Percentiles rank a stretch among this genome's conserved stretches.
phyloP scores from a whole-genome alignment of 495 filamentous ascomycete genomes.

The Aspergillus heteromorphus region DNA sequence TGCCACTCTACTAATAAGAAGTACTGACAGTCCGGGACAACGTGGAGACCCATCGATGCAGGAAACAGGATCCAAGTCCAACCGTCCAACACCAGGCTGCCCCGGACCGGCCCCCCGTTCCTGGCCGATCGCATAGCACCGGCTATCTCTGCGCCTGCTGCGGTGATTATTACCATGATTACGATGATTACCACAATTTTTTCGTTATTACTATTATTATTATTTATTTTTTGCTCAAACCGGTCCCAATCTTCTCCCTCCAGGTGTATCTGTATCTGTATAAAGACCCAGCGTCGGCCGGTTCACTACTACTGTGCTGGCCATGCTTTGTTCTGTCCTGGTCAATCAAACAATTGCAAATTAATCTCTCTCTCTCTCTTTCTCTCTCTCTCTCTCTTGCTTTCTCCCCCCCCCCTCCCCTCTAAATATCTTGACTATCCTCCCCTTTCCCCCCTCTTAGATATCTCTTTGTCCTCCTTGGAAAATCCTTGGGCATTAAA shows the following conservation, averaged over 20 bases:
- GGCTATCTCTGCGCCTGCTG: slow-evolving; percentile 4
- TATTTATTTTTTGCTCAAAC: background rate
- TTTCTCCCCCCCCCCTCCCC: background rate
- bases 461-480: background rate
- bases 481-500: too few species aligned
- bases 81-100: background rate
- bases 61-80: background rate
- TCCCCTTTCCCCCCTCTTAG: too few species aligned
- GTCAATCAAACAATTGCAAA: background rate
- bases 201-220: background rate
- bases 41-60: slow-evolving; percentile 4
- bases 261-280: too few species aligned
- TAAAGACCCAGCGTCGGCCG: background rate
- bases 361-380: background rate
- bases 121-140: slow-evolving; percentile 27
- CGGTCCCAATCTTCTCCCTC: too few species aligned
- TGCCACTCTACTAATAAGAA: too few species aligned
- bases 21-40: background rate
- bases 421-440: background rate
- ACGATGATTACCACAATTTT: background rate
- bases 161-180: background rate
- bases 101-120: slow-evolving; percentile 19
- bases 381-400: background rate
- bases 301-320: background rate
- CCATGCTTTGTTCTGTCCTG: background rate